A percentile compares a stretch with the other conserved stretches of the same genome.
Evolutionary conservation across 2,329 filamentous ascomycete genomes (phyloP).

Genomic region (Monilinia fructicola): DNA sequence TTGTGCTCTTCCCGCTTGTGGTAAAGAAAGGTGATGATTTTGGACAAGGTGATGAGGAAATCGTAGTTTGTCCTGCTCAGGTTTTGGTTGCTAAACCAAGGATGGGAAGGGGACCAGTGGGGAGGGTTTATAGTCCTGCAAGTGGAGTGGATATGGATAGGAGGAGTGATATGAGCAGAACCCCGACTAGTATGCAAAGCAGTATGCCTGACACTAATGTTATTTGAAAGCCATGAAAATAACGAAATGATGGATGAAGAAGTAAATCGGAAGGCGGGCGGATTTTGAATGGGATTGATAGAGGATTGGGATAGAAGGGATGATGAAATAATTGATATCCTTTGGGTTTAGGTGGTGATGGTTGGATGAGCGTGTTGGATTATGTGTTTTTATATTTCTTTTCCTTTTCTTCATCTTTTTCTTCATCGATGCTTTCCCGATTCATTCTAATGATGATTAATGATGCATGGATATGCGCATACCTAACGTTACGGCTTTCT

Average conservation of each 20-base stretch:
- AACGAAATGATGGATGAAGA: constrained; percentile 1
- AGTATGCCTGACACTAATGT: constrained; percentile 37
- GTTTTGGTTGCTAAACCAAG: constrained; percentile 69
- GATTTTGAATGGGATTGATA: neutral
- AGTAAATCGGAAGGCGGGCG: neutral
- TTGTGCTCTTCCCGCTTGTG: constrained; percentile 93
- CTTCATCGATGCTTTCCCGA: constrained; percentile 1
- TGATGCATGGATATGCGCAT: constrained; percentile 15
- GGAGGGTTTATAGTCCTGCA: constrained; percentile 33
- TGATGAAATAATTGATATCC: constrained; percentile 10
- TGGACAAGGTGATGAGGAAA: constrained; percentile 87
- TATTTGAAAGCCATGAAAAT: constrained; percentile 28
- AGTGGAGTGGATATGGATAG: constrained; percentile 25
- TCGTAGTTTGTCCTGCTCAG: constrained; percentile 92
- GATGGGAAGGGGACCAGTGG: constrained; percentile 30
- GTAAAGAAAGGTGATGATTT: constrained; percentile 92
- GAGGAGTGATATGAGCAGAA: constrained; percentile 28
- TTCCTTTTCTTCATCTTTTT: neutral
- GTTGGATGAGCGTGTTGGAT: constrained; percentile 1
- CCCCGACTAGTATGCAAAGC: constrained; percentile 38
- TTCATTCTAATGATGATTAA: constrained; percentile 16
- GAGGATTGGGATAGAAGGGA: neutral
- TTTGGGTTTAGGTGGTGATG: constrained; percentile 13
- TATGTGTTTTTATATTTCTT: constrained; percentile 5
- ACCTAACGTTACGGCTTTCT: constrained; percentile 1